phyloP scores from a whole-genome alignment of 179 eudicot species.

The Heliamphora pulchella region DNA sequence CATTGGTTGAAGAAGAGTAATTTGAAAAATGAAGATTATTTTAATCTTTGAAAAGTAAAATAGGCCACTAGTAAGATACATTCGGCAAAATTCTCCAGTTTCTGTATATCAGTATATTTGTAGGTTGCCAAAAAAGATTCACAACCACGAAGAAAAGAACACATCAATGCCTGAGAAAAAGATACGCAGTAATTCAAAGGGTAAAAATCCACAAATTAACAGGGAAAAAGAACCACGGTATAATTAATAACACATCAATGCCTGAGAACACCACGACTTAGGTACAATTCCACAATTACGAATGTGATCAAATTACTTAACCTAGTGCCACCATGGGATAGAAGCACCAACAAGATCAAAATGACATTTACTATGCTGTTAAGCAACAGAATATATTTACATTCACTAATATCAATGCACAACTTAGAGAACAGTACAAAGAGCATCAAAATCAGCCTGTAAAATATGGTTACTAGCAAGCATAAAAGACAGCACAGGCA shows the following conservation, averaged over 20 bases:
- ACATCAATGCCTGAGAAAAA: too few species aligned
- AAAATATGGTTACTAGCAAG: neutral
- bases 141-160: too few species aligned
- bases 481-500: conserved; percentile 1
- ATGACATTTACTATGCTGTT: neutral
- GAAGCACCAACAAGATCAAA: neutral
- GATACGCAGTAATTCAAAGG: neutral
- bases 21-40: too few species aligned
- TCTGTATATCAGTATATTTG: too few species aligned
- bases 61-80: too few species aligned
- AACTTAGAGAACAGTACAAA: neutral
- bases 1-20: too few species aligned
- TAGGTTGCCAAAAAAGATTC: too few species aligned
- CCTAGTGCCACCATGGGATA: neutral
- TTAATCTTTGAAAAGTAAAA: too few species aligned
- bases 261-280: neutral
- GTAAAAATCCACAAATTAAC: neutral
- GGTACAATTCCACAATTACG: neutral
- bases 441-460: conserved; percentile 4
- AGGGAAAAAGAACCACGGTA: neutral
- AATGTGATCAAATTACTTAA: neutral
- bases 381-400: neutral
- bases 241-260: neutral
- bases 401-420: neutral
- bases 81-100: too few species aligned